phyloP scores from a whole-genome alignment of 129 eudicot species.

The Artemisia annua region DNA sequence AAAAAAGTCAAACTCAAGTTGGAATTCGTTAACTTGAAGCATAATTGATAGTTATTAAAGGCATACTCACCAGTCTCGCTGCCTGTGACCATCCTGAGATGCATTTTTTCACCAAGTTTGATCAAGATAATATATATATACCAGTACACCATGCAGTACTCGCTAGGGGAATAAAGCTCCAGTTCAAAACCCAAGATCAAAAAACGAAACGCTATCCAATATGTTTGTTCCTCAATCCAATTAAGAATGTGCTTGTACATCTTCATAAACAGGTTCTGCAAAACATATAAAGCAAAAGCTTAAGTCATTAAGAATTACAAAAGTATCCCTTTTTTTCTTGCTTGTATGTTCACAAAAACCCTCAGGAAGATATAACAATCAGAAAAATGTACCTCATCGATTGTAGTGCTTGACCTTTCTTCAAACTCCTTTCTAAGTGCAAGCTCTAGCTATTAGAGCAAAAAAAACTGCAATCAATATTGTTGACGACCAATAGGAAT shows the following conservation, averaged over 20 bases:
- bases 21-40: not conserved
- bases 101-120: constrained; percentile 91
- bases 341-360: no score
- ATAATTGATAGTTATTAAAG: not conserved
- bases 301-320: no score
- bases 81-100: constrained; percentile 57
- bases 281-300: not conserved
- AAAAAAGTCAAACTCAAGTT: not conserved
- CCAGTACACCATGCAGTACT: constrained; percentile 99
- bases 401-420: constrained; percentile 48
- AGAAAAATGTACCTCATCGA: constrained; percentile 56
- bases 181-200: constrained; percentile 86
- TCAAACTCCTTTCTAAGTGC: constrained; percentile 81
- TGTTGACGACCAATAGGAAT: not conserved
- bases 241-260: constrained; percentile 70
- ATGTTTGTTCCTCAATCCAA: constrained; percentile 97
- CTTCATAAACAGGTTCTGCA: constrained; percentile 58
- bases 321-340: no score
- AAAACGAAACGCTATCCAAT: constrained; percentile 93
- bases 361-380: not conserved
- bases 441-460: constrained; percentile 65
- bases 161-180: constrained; percentile 82
- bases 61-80: constrained; percentile 60
- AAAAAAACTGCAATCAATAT: not conserved
- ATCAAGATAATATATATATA: constrained; percentile 70